Base-by-base conservation (phyloP, 495 filamentous ascomycete species). In the Hypomontagnella monticulosa region DNA sequence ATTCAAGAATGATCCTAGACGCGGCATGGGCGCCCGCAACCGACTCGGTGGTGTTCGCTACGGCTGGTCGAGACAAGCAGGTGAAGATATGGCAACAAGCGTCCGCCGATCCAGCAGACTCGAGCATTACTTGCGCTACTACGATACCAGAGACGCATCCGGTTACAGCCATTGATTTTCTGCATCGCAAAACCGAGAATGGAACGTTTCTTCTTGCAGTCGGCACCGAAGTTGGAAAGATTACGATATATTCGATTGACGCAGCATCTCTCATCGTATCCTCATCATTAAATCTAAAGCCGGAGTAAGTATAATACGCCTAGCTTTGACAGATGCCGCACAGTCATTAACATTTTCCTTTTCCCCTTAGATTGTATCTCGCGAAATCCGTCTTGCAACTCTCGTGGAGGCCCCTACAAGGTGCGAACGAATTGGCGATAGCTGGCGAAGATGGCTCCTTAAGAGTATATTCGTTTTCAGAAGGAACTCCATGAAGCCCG, bases 1-100 rank as follows among this genome's bases (percentile, higher is more conserved):
- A 99, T 75, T 81, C 89, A 15, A 80, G 95, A 53, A 97, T 98
- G 92, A 91, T 99, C 40, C 79, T 97, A 16, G 91, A 90, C 71
- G 87, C 86, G 3, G 84, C 88, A 7, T 99, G 95, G 94, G 88
- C 88, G 8, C 91, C 92, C 11, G 41, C 33, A 11, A 42, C 47
- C 1, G 59, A 60, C 16, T 48, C 71, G 5, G 43, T 69, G 11
- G 72, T 88, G 4, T 99, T 98, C 77, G 91, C 88, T 1, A 98
- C 95, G 1, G 93, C 92, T 1, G 90, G 92, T 6, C 84, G 95
- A 62, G 95, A 99, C 66, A 97, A 93, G 76, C 79, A 77, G 6
- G 87, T 96, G 40, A 95, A 92, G 75, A 71, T 96, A 56, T 97
- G 94, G 94, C 72, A 71, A 32, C 33, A 76, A 8, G 66, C 61